phyloP scores from a whole-genome alignment of 179 eudicot genomes.

The Drosera spatulata region DNA sequence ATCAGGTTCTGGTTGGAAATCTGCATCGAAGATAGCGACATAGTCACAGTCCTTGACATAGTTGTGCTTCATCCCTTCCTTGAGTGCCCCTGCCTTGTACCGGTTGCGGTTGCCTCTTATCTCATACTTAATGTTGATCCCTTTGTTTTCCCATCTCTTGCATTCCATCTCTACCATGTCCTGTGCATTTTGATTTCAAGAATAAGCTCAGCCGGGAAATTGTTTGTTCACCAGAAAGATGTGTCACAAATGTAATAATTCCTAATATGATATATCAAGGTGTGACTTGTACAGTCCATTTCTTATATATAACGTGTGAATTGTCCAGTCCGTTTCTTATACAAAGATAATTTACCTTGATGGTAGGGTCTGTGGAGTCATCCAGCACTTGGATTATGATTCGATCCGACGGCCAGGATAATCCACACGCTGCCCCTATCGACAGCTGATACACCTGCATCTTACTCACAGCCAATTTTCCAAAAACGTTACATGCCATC shows the following conservation, averaged over 20 bases:
- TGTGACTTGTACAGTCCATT: neutral
- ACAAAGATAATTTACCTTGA: conserved; percentile 53
- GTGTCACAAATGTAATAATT: too few relatives aligned
- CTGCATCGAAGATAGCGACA: conserved; percentile 70
- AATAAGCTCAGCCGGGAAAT: too few relatives aligned
- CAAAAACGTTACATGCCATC: conserved; percentile 6
- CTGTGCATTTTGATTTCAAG: conserved; percentile 9
- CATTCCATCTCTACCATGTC: conserved; percentile 75
- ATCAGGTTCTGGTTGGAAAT: conserved; percentile 71
- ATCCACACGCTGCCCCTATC: conserved; percentile 72
- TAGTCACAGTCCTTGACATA: conserved; percentile 63
- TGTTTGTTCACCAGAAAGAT: too few relatives aligned
- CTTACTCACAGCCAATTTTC: neutral
- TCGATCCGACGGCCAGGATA: conserved; percentile 77
- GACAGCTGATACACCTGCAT: conserved; percentile 69
- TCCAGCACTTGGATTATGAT: conserved; percentile 74
- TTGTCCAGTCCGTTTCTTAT: too few relatives aligned
- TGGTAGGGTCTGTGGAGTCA: conserved; percentile 57
- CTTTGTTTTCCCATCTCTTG: conserved; percentile 65
- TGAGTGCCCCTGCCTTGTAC: conserved; percentile 79
- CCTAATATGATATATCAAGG: too few relatives aligned
- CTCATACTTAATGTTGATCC: conserved; percentile 58
- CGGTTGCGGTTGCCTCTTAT: conserved; percentile 63
- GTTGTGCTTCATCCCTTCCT: conserved; percentile 60
- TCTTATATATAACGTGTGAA: neutral